A percentile compares a stretch with the other conserved stretches of the same genome.
Evolutionary conservation across 2,329 filamentous ascomycete genomes (phyloP).

Genomic region (Rutstroemia sp.): DNA sequence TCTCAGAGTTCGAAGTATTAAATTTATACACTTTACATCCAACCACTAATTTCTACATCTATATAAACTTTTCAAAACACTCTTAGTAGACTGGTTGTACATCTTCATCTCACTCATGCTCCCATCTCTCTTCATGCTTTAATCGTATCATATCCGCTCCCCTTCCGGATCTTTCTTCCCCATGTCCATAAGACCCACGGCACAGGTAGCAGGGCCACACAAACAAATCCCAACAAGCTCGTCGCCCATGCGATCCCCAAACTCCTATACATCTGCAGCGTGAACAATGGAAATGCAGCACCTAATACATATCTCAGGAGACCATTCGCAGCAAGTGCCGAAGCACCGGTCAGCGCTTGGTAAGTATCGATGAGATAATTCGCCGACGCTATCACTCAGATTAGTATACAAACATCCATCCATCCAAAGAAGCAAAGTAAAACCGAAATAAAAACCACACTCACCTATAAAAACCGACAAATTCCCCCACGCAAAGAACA

Average conservation of each 20-base stretch:
- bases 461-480: conserved; percentile 48
- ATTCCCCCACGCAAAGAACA: conserved; percentile 53
- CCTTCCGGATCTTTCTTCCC: conserved; percentile 26
- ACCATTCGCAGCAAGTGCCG: conserved; percentile 51
- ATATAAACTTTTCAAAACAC: too few species aligned
- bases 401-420: conserved; percentile 48
- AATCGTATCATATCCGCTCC: conserved; percentile 26
- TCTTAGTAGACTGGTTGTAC: too few species aligned
- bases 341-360: conserved; percentile 45
- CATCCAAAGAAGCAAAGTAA: conserved; percentile 36
- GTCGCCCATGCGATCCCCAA: conserved; percentile 34
- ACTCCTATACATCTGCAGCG: conserved; percentile 40
- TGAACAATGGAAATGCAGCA: conserved; percentile 53
- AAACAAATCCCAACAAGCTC: conserved; percentile 35
- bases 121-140: background rate
- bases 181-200: conserved; percentile 47
- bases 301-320: conserved; percentile 49
- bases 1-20: background rate
- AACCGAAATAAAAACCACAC: conserved; percentile 35
- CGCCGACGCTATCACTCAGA: conserved; percentile 34
- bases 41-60: too few species aligned
- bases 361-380: conserved; percentile 51
- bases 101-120: too few species aligned
- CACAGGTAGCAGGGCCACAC: conserved; percentile 40
- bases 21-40: too few species aligned